Evolutionary conservation across 768 basidiomycete species (phyloP).

Genomic region (Pleurotus eryngii): DNA sequence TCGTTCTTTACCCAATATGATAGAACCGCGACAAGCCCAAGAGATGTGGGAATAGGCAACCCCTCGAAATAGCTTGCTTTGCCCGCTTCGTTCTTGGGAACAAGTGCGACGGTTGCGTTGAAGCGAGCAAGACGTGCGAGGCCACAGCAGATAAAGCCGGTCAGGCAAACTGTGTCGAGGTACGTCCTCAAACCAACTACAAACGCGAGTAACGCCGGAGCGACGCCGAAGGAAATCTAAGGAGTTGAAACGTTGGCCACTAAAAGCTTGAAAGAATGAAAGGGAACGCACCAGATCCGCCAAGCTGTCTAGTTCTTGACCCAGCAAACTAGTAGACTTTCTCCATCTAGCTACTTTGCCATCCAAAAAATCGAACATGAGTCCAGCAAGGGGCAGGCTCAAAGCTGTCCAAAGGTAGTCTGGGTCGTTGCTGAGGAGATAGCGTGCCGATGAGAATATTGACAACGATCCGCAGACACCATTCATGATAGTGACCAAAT

Average conservation of each 20-base stretch:
- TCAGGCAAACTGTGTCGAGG: constrained; percentile 83
- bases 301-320: constrained; percentile 95
- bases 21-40: constrained; percentile 74
- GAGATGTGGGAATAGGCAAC: constrained; percentile 90
- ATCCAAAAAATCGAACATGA: constrained; percentile 97
- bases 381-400: constrained; percentile 83
- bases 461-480: constrained; percentile 97
- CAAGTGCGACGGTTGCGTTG: constrained; percentile 94
- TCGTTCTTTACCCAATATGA: constrained; percentile 82
- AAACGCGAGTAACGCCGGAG: constrained; percentile 91
- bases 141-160: constrained; percentile 93
- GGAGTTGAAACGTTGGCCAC: constrained; percentile 1
- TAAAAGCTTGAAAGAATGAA: not conserved
- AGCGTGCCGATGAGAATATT: constrained; percentile 89
- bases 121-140: constrained; percentile 96
- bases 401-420: constrained; percentile 87
- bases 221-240: constrained; percentile 97
- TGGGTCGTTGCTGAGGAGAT: constrained; percentile 76
- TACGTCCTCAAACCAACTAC: constrained; percentile 87
- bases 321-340: constrained; percentile 91
- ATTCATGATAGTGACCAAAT: constrained; percentile 98
- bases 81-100: constrained; percentile 83
- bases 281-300: constrained; percentile 78
- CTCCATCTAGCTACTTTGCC: constrained; percentile 98
- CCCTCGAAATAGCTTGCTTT: constrained; percentile 97